Conservation (phyloP, 805 yeast species). For the Sugiyamaella qingdaonensis region DNA sequence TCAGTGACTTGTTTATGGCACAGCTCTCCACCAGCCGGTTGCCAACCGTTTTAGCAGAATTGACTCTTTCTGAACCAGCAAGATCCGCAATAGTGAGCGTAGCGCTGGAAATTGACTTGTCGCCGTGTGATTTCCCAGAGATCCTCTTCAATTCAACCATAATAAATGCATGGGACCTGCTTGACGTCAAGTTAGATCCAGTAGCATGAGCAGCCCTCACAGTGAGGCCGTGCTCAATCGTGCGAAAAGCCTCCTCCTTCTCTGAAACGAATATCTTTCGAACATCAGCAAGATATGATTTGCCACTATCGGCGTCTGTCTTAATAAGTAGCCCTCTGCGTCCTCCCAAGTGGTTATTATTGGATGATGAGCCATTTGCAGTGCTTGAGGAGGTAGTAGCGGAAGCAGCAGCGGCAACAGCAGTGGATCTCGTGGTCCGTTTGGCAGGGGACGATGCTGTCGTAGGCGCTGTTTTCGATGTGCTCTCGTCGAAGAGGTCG, state of each 20-base stretch:
- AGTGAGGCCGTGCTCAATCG: slow-evolving; percentile 39
- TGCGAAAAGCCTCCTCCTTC: slow-evolving; percentile 35
- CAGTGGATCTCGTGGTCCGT: neutral
- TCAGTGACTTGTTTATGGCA: slow-evolving; percentile 46
- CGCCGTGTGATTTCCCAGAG: neutral
- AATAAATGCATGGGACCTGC: slow-evolving; percentile 52
- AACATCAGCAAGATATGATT: slow-evolving; percentile 42
- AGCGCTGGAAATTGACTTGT: slow-evolving; percentile 27
- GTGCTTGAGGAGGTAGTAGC: neutral
- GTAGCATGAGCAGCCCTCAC: slow-evolving; percentile 43
- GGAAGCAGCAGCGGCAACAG: neutral
- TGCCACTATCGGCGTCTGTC: slow-evolving; percentile 43
- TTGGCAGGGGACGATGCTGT: neutral
- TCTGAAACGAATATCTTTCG: slow-evolving; percentile 40
- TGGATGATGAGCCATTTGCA: too few relatives aligned
- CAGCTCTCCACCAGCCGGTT: slow-evolving; percentile 45
- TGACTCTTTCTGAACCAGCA: slow-evolving; percentile 52
- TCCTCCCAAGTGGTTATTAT: neutral
- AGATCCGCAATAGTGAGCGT: slow-evolving; percentile 48
- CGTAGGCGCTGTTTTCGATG: neutral
- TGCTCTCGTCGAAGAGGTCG: slow-evolving; percentile 34
- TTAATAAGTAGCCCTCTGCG: slow-evolving; percentile 23
- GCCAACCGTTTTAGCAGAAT: slow-evolving; percentile 43
- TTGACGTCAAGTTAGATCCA: slow-evolving; percentile 40
- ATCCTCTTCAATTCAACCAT: slow-evolving; percentile 39